Conservation (phyloP, 2,329 filamentous ascomycete species). For the Chalaropsis ovoidea region DNA sequence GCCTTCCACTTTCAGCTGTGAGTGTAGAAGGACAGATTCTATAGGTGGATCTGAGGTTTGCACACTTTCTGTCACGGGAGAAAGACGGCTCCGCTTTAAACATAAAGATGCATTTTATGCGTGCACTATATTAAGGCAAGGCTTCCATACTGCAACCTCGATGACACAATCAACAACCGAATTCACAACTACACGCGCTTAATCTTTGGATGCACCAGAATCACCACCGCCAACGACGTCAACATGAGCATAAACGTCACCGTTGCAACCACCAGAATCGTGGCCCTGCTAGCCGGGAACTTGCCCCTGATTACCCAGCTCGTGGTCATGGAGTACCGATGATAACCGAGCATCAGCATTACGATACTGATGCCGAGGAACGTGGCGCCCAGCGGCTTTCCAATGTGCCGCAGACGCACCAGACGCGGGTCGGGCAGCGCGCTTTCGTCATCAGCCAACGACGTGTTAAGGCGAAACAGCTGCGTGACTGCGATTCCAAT, state of each 20-base stretch:
- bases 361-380: constrained; percentile 68
- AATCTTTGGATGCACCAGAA: constrained; percentile 41
- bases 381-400: constrained; percentile 64
- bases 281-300: constrained; percentile 68
- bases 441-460: constrained; percentile 36
- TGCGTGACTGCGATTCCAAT: constrained; percentile 79
- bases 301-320: constrained; percentile 71
- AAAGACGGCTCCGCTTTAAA: constrained; percentile 15
- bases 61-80: neutral
- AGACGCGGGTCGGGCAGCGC: constrained; percentile 32
- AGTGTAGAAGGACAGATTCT: neutral
- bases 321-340: constrained; percentile 67
- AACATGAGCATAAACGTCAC: constrained; percentile 56
- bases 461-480: constrained; percentile 71
- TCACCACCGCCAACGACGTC: constrained; percentile 48
- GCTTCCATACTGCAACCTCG: neutral
- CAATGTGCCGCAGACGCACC: constrained; percentile 49
- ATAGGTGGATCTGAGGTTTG: constrained; percentile 7
- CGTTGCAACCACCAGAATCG: constrained; percentile 57
- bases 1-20: neutral
- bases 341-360: constrained; percentile 65
- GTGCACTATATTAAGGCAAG: neutral
- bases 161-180: neutral
- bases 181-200: constrained; percentile 10
- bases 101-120: neutral